A percentile compares a stretch with the other conserved stretches of the same genome.
Evolutionary conservation across 1,284 basidiomycete species (phyloP).

Genomic region (Thelephora terrestris): DNA sequence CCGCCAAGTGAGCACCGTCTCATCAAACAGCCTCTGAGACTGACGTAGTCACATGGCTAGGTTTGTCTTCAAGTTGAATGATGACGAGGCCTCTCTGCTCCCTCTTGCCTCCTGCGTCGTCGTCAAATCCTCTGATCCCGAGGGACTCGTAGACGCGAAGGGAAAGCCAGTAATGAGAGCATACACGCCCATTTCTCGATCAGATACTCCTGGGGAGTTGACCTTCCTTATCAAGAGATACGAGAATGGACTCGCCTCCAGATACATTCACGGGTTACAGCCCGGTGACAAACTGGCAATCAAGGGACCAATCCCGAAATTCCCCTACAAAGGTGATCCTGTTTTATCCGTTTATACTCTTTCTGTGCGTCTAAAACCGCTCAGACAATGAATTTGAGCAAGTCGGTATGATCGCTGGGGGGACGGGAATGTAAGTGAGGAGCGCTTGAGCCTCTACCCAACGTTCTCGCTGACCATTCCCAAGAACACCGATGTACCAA

Average conservation of each 20-base stretch:
- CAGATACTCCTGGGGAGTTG: constrained; percentile 66
- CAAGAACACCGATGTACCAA: constrained; percentile 68
- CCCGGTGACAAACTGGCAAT: constrained; percentile 77
- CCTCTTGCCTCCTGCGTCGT: constrained; percentile 67
- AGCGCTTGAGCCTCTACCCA: background rate
- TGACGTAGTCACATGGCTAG: constrained; percentile 22
- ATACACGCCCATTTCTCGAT: constrained; percentile 76
- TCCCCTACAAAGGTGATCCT: constrained; percentile 61
- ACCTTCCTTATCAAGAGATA: constrained; percentile 84
- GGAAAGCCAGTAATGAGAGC: constrained; percentile 86
- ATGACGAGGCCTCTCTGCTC: constrained; percentile 69
- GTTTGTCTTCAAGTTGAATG: constrained; percentile 83
- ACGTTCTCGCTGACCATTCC: background rate
- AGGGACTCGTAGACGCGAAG: constrained; percentile 61
- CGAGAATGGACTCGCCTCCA: constrained; percentile 71
- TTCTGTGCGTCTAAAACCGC: constrained; percentile 1
- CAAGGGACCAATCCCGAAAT: constrained; percentile 87
- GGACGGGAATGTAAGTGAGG: constrained; percentile 65
- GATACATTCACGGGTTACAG: constrained; percentile 63
- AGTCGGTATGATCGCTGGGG: constrained; percentile 85
- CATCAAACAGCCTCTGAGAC: background rate
- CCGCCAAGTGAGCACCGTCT: constrained; percentile 31
- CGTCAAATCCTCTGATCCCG: constrained; percentile 41
- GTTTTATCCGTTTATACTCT: background rate
- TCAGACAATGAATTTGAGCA: constrained; percentile 77